A percentile compares a stretch with the other conserved stretches of the same genome.
Evolutionary conservation across 371 early-diverging fungal genomes (phyloP).

Genomic region (Mortierella sp.): DNA sequence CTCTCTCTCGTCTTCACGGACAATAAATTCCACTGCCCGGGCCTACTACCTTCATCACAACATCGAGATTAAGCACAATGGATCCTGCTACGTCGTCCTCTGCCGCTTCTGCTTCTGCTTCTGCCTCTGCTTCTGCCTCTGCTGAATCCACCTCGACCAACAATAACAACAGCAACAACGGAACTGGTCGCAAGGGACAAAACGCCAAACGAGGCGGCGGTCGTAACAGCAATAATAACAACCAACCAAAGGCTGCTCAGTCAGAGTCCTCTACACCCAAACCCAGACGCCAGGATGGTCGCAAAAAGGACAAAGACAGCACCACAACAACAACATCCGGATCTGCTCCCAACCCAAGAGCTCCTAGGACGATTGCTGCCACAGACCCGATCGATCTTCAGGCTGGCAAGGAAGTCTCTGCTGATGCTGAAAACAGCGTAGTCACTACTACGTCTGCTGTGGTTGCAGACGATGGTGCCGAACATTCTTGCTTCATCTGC

Average conservation of each 20-base stretch:
- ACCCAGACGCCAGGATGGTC: conserved; percentile 22
- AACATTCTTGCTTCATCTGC: conserved; percentile 90
- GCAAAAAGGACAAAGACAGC: conserved; percentile 27
- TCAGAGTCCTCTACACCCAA: neutral
- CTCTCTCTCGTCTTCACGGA: neutral
- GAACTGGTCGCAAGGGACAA: conserved; percentile 8
- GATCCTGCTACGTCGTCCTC: neutral
- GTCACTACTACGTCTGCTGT: conserved; percentile 2
- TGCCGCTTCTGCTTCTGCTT: conserved; percentile 1
- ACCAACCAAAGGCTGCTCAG: neutral
- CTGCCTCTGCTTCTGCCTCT: conserved; percentile 1
- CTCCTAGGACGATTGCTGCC: conserved; percentile 44
- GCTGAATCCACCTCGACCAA: conserved; percentile 14
- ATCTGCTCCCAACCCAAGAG: conserved; percentile 21
- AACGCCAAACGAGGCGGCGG: neutral
- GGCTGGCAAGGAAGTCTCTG: conserved; percentile 9
- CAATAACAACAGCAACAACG: conserved; percentile 13
- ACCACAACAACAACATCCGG: neutral
- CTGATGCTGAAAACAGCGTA: neutral
- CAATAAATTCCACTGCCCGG: neutral
- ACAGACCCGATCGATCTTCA: conserved; percentile 49
- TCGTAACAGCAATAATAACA: conserved; percentile 16
- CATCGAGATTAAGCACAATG: conserved; percentile 8
- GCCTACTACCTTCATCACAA: neutral
- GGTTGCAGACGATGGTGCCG: conserved; percentile 61